Base-by-base conservation (phyloP, 306 rosid species). In the Rubus idaeus region DNA sequence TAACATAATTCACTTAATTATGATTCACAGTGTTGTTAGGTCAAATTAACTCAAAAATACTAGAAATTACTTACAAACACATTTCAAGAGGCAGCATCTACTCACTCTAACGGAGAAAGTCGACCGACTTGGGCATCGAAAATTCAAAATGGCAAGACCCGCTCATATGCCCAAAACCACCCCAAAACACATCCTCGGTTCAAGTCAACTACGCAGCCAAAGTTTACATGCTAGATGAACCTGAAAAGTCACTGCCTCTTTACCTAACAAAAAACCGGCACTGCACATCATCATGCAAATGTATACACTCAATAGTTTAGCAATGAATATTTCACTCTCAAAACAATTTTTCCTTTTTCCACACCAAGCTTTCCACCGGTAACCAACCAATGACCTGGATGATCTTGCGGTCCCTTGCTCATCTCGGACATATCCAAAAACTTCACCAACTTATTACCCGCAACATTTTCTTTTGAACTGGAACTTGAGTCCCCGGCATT, bases 351-450 rank as follows among this genome's bases (percentile, higher is more conserved):
- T 71, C 97, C 92, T 80, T 83, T 87, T 56, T 88, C 97, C 60
- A 92, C 97, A 5, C 97, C 96, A 65, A 92, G 93, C 89, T 92
- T 92, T 72, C 89, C 97, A 6, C 97, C 96, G 1, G 97, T 92
- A n/a, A 90, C 91, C 77, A 92, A 62, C 97, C 97, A 92, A 76
- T 92, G 97, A 62, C 97, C 97, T 11, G 97, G 96, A 55, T 87
- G 89, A 66, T 92, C 91, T 60, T 78, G 83, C 0, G 96, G 92
- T 53, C 90, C 96, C 81, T 90, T 88, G 84, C 84, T 81, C 91
- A 88, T 87, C 84, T 84, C 91, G 0, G 90, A 70, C 79, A 77
- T 74, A 71, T 92, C 93, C 40, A 90, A 87, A 51, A 64, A 76
- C 80, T 90, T 92, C 78, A 50, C 64, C 77, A 92, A 64, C 79